These are phyloP conservation scores for Pythium aristosporum DNA, from an alignment of 352 stramenopile genomes.

Conservation along the genomic window DNA sequence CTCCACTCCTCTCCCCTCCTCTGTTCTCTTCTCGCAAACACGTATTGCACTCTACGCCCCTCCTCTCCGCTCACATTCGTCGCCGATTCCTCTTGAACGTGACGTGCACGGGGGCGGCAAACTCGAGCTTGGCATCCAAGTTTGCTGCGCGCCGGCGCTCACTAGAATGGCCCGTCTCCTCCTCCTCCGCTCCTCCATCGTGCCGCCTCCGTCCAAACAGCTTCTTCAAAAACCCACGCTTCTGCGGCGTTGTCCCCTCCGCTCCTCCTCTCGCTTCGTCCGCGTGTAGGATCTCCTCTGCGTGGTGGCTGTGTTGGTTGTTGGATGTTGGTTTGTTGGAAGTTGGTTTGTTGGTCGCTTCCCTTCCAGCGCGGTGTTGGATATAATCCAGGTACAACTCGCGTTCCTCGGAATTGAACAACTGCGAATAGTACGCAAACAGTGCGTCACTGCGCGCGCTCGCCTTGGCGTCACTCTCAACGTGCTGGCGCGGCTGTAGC, in stretches of 20 bases:
- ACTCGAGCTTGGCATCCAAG: conserved; percentile 49
- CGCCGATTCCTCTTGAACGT: conserved; percentile 24
- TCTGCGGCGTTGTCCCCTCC: background rate
- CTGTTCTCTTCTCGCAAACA: too few relatives aligned
- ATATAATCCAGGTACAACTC: conserved; percentile 58
- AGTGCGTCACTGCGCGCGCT: conserved; percentile 38
- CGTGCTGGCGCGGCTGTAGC: conserved; percentile 42
- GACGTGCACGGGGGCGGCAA: conserved; percentile 47
- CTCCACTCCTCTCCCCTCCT: background rate
- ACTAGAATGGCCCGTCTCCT: background rate
- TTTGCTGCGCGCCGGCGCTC: conserved; percentile 17
- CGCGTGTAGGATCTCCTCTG: background rate
- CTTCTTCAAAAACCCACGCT: conserved; percentile 31
- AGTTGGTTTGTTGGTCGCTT: background rate
- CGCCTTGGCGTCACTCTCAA: conserved; percentile 58
- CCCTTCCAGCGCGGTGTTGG: conserved; percentile 25
- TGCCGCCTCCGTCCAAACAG: conserved; percentile 28
- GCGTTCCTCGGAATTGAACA: conserved; percentile 63
- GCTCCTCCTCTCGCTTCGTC: background rate
- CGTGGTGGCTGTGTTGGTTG: conserved; percentile 3
- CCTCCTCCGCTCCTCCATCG: background rate
- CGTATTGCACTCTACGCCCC: background rate
- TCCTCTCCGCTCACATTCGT: conserved; percentile 19
- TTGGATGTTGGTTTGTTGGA: background rate
- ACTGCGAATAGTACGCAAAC: conserved; percentile 65